Percentiles rank a stretch among this genome's conserved stretches.
These are phyloP conservation scores for Rubia peregrina DNA, from an alignment of 305 asterid species.

Conservation along the genomic window DNA sequence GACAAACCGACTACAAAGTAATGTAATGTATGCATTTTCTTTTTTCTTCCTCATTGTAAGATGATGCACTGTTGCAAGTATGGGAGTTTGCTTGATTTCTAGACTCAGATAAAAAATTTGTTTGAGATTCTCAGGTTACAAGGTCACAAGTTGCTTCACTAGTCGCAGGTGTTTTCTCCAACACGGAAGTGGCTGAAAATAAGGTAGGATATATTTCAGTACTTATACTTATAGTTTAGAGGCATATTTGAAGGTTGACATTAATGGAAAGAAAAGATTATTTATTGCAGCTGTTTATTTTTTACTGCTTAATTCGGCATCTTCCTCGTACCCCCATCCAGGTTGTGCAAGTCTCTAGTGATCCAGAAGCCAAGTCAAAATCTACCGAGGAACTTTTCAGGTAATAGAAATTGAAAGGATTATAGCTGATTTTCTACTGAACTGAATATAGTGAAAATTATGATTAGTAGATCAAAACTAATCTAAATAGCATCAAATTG, in stretches of 20 bases:
- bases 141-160: slow-evolving; percentile 71
- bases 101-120: not conserved
- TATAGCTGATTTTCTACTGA: not conserved
- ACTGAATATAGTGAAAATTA: not conserved
- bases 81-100: not conserved
- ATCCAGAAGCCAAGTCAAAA: slow-evolving; percentile 65
- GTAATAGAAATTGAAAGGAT: slow-evolving; percentile 27
- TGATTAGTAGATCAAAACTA: too few species aligned
- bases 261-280: not conserved
- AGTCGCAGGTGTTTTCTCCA: slow-evolving; percentile 81
- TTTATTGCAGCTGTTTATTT: not conserved
- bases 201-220: slow-evolving; percentile 36
- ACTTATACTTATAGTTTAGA: not conserved
- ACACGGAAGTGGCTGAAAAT: slow-evolving; percentile 66
- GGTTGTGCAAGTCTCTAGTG: slow-evolving; percentile 75
- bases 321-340: slow-evolving; percentile 21
- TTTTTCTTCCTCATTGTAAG: slow-evolving; percentile 23
- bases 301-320: not conserved
- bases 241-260: not conserved
- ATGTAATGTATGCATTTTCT: slow-evolving; percentile 85
- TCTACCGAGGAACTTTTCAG: slow-evolving; percentile 57
- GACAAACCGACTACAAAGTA: slow-evolving; percentile 77
- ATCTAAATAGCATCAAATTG: too few species aligned
- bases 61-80: slow-evolving; percentile 10
- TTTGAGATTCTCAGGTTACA: slow-evolving; percentile 41